Conservation (phyloP, 176 grass and related monocot species). For the Oryza rufipogon region DNA sequence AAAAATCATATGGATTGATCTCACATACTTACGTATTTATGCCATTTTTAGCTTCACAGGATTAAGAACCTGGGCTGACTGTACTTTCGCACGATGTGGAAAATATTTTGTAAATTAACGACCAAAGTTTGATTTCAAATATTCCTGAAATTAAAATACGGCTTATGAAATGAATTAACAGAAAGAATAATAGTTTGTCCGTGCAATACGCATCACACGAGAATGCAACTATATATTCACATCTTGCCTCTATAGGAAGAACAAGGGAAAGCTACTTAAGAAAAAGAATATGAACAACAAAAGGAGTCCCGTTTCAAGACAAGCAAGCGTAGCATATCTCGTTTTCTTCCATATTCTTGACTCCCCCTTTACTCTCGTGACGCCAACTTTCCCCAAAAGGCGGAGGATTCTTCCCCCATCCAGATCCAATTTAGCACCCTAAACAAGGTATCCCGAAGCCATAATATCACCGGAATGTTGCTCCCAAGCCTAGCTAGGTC, state of each 20-base stretch:
- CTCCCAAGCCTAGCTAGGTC: background rate
- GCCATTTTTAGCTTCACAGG: no score
- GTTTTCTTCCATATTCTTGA: slow-evolving; percentile 14
- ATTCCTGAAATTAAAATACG: no score
- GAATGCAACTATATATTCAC: no score
- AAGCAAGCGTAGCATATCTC: slow-evolving; percentile 8
- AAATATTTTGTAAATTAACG: no score
- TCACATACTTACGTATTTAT: no score
- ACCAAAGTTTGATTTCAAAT: no score
- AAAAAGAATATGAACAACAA: background rate
- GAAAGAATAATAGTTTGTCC: no score
- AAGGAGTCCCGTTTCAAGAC: background rate
- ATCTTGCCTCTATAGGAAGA: background rate
- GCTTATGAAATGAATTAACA: no score
- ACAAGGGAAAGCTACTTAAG: background rate
- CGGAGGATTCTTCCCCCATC: slow-evolving; percentile 13
- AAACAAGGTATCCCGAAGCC: slow-evolving; percentile 45
- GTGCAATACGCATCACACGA: no score
- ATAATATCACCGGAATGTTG: slow-evolving; percentile 22
- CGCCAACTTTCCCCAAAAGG: slow-evolving; percentile 45
- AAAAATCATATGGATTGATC: no score
- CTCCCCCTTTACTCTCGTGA: background rate
- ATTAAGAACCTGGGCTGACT: no score
- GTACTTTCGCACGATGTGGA: no score
- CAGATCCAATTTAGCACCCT: slow-evolving; percentile 9